Conservation (phyloP, 2,329 filamentous ascomycete species). For the Trichoderma arundinaceum region DNA sequence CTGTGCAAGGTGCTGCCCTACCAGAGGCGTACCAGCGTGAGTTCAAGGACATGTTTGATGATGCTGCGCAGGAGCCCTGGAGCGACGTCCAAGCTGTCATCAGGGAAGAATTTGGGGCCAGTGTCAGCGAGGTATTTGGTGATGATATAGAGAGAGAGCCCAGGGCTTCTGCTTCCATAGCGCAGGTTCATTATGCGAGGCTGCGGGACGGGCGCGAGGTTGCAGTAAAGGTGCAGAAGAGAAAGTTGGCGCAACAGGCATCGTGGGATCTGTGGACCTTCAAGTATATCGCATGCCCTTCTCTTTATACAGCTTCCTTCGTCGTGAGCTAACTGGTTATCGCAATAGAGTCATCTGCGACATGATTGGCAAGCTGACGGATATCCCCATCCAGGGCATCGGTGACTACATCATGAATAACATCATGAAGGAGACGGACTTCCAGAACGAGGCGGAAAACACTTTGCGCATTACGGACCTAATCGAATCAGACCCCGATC, state of each 20-base stretch:
- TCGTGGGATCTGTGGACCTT: slow-evolving; percentile 29
- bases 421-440: slow-evolving; percentile 30
- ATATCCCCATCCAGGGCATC: slow-evolving; percentile 22
- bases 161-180: slow-evolving; percentile 24
- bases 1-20: slow-evolving; percentile 22
- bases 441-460: slow-evolving; percentile 27
- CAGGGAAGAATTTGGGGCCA: slow-evolving; percentile 22
- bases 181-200: slow-evolving; percentile 27
- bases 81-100: slow-evolving; percentile 24
- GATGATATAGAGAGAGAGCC: slow-evolving; percentile 19
- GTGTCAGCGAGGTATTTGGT: slow-evolving; percentile 22
- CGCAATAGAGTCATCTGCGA: not conserved
- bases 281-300: not conserved
- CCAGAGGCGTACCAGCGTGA: slow-evolving; percentile 29
- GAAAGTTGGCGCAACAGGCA: slow-evolving; percentile 15
- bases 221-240: slow-evolving; percentile 25
- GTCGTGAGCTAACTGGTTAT: slow-evolving; percentile 46
- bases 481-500: slow-evolving; percentile 5
- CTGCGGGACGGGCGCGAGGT: slow-evolving; percentile 25
- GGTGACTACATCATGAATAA: slow-evolving; percentile 26
- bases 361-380: slow-evolving; percentile 4
- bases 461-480: slow-evolving; percentile 5
- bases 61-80: slow-evolving; percentile 23
- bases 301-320: not conserved
- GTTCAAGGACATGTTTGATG: slow-evolving; percentile 30